These are phyloP conservation scores for Hypericum perforatum DNA, from an alignment of 345 rosid species.

Conservation along the genomic window DNA sequence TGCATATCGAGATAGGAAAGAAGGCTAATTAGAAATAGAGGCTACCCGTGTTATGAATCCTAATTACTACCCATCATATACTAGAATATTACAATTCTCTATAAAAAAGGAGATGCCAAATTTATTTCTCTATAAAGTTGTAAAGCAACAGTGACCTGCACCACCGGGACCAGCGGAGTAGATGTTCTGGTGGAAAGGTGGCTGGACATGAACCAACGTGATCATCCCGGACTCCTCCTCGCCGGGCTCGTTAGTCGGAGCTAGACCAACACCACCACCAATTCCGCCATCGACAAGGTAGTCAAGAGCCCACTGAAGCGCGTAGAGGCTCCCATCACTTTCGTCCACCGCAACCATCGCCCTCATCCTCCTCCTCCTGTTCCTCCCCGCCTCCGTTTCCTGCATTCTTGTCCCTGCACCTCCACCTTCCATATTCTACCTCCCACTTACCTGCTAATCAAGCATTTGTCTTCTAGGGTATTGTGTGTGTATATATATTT, in stretches of 20 bases:
- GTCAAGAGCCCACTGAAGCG: constrained; percentile 51
- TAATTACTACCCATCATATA: too few relatives aligned
- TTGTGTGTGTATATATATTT: background rate
- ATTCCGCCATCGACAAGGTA: constrained; percentile 14
- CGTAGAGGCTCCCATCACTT: constrained; percentile 54
- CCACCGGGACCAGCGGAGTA: constrained; percentile 44
- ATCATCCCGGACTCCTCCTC: constrained; percentile 19
- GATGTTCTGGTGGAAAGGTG: constrained; percentile 28
- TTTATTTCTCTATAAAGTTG: background rate
- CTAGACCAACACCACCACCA: constrained; percentile 1
- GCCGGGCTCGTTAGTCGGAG: constrained; percentile 9
- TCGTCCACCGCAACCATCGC: constrained; percentile 57
- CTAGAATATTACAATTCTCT: too few relatives aligned
- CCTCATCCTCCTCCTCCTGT: constrained; percentile 22
- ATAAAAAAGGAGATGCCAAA: background rate
- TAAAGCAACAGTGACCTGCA: constrained; percentile 16
- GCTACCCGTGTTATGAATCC: too few relatives aligned
- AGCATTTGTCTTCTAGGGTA: too few relatives aligned
- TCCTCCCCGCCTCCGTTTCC: background rate
- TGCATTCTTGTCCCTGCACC: constrained; percentile 9
- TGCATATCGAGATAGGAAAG: too few relatives aligned
- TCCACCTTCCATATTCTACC: background rate
- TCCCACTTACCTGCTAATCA: background rate
- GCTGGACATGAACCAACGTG: constrained; percentile 49
- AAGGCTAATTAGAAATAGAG: too few relatives aligned